Evolutionary conservation across 495 filamentous ascomycete genomes (phyloP).

Genomic region (Penicillium riverlandense): DNA sequence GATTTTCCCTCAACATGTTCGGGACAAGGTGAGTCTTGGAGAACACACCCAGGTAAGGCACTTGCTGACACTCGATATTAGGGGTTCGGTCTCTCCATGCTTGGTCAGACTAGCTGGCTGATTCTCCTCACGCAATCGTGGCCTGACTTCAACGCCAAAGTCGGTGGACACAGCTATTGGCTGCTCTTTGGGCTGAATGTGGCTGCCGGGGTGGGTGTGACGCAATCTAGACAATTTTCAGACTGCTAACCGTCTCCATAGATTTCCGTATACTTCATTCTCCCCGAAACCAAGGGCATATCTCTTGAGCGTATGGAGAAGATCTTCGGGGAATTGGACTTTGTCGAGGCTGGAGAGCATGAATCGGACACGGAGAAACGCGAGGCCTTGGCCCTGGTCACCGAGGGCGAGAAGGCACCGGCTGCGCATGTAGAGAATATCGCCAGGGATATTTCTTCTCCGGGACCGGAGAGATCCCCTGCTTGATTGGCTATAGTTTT

Average conservation of each 20-base stretch:
- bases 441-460: neutral
- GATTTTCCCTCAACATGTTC: slow-evolving; percentile 31
- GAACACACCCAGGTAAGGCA: neutral
- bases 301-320: slow-evolving; percentile 31
- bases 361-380: slow-evolving; percentile 11
- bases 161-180: slow-evolving; percentile 28
- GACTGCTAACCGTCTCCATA: slow-evolving; percentile 1
- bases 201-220: slow-evolving; percentile 19
- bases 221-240: neutral
- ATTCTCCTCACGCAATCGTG: slow-evolving; percentile 29
- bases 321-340: slow-evolving; percentile 30
- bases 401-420: slow-evolving; percentile 2
- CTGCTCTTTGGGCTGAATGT: slow-evolving; percentile 27
- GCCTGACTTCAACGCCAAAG: slow-evolving; percentile 25
- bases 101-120: slow-evolving; percentile 27
- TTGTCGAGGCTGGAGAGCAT: slow-evolving; percentile 22
- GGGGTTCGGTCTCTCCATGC: slow-evolving; percentile 23
- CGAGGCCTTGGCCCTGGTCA: slow-evolving; percentile 13
- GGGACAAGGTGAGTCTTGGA: slow-evolving; percentile 20
- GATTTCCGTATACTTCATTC: slow-evolving; percentile 28
- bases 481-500: neutral
- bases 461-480: neutral
- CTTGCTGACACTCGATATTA: neutral
- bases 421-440: slow-evolving; percentile 3
- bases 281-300: slow-evolving; percentile 18